phyloP scores from a whole-genome alignment of 176 grass and related monocot species.

The Metroxylon sagu region DNA sequence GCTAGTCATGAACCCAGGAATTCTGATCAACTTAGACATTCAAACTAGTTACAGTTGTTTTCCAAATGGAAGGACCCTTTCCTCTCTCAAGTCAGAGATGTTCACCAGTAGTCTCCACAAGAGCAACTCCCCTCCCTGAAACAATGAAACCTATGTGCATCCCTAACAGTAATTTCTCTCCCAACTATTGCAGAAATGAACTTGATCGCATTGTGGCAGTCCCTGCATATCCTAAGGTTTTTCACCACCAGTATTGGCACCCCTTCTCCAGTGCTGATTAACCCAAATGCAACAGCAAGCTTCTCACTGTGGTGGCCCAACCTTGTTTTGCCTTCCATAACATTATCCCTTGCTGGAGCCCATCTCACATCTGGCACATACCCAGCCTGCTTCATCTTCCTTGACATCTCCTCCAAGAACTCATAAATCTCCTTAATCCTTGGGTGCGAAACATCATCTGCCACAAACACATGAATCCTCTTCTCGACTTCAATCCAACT shows the following conservation, averaged over 20 bases:
- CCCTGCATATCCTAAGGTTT: constrained; percentile 26
- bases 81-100: no score
- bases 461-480: constrained; percentile 32
- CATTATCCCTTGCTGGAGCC: constrained; percentile 20
- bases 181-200: constrained; percentile 13
- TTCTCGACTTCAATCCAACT: constrained; percentile 39
- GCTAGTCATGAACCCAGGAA: no score
- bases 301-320: constrained; percentile 35
- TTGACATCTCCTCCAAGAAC: constrained; percentile 24
- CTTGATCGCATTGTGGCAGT: constrained; percentile 25
- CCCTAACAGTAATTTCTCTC: constrained; percentile 27
- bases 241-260: constrained; percentile 29
- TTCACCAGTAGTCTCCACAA: constrained; percentile 31
- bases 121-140: constrained; percentile 23
- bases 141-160: constrained; percentile 27
- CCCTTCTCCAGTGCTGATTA: constrained; percentile 31
- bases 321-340: constrained; percentile 23
- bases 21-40: no score
- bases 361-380: constrained; percentile 29
- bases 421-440: constrained; percentile 26
- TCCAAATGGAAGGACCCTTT: no score
- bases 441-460: constrained; percentile 32
- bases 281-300: constrained; percentile 39
- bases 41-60: no score
- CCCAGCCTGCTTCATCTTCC: constrained; percentile 21